Conservation (phyloP, 1,139 yeast species). For the Scheffersomyces segobiensis region DNA sequence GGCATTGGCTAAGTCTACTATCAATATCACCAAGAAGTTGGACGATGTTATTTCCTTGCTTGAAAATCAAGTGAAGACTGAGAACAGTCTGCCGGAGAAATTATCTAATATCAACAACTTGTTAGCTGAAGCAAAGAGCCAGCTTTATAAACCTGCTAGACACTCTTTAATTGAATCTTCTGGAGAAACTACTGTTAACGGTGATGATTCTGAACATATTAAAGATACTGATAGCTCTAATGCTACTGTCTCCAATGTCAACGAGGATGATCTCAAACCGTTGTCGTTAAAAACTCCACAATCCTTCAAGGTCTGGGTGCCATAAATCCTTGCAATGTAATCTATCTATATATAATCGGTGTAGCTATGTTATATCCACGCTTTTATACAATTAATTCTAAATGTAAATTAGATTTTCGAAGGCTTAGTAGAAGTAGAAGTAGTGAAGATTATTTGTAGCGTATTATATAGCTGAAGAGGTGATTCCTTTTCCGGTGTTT, state of each 20-base stretch:
- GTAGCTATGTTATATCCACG: neutral
- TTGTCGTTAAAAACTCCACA: slow-evolving; percentile 82
- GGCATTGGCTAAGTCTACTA: slow-evolving; percentile 64
- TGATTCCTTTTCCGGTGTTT: too few relatives aligned
- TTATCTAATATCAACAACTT: slow-evolving; percentile 22
- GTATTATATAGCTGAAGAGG: too few relatives aligned
- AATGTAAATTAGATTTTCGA: neutral
- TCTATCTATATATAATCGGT: neutral
- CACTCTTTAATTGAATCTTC: slow-evolving; percentile 26
- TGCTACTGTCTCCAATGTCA: slow-evolving; percentile 7
- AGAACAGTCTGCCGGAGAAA: neutral
- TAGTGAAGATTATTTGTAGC: neutral
- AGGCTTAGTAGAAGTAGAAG: neutral
- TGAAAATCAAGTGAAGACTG: slow-evolving; percentile 16
- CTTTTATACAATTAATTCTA: too few relatives aligned
- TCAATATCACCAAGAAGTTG: slow-evolving; percentile 51
- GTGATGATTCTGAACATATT: slow-evolving; percentile 11
- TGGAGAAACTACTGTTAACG: slow-evolving; percentile 14
- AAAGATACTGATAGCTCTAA: slow-evolving; percentile 11
- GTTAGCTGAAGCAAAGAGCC: slow-evolving; percentile 48
- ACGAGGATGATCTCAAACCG: slow-evolving; percentile 53
- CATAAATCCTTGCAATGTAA: slow-evolving; percentile 17
- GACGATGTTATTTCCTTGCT: slow-evolving; percentile 41
- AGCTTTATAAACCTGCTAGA: slow-evolving; percentile 52
- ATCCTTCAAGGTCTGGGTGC: slow-evolving; percentile 85